Evolutionary conservation across 306 rosid species (phyloP).

Genomic region (Alnus rubra): DNA sequence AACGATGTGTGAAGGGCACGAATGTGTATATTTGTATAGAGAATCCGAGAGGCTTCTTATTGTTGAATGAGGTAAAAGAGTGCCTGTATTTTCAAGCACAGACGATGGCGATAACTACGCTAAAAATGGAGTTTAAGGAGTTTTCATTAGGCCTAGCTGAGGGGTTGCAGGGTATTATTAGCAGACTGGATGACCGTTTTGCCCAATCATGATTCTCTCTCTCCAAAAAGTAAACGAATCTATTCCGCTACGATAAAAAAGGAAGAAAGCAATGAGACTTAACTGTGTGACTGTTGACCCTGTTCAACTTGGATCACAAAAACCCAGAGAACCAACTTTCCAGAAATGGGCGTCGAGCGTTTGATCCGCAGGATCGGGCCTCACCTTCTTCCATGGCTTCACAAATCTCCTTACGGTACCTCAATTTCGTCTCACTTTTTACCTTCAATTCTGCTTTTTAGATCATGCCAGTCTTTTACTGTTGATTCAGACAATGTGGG

Average conservation of each 20-base stretch:
- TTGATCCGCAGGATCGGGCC: conserved; percentile 63
- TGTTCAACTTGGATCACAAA: conserved; percentile 22
- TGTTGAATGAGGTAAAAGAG: too few species aligned
- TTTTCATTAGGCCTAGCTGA: too few species aligned
- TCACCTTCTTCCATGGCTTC: conserved; percentile 70
- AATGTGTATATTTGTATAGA: too few species aligned
- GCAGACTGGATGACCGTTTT: conserved; percentile 2
- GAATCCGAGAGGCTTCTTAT: too few species aligned
- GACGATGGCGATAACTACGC: too few species aligned
- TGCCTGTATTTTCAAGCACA: too few species aligned
- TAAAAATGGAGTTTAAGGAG: too few species aligned
- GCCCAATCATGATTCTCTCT: background rate
- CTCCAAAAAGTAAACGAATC: background rate
- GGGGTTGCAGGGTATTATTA: too few species aligned
- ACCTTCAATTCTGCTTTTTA: background rate
- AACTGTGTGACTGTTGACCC: background rate
- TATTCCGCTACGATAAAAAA: too few species aligned
- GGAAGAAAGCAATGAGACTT: background rate
- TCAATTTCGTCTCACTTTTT: background rate
- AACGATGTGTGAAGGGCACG: too few species aligned
- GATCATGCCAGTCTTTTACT: background rate
- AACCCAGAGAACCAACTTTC: background rate
- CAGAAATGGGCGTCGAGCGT: conserved; percentile 44
- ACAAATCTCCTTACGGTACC: conserved; percentile 82
- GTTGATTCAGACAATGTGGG: background rate